Evolutionary conservation across 192 early-diverging fungal species (phyloP), one percentile per base, ranked within the genome.

Genomic region (Lobulomyces angularis): DNA sequence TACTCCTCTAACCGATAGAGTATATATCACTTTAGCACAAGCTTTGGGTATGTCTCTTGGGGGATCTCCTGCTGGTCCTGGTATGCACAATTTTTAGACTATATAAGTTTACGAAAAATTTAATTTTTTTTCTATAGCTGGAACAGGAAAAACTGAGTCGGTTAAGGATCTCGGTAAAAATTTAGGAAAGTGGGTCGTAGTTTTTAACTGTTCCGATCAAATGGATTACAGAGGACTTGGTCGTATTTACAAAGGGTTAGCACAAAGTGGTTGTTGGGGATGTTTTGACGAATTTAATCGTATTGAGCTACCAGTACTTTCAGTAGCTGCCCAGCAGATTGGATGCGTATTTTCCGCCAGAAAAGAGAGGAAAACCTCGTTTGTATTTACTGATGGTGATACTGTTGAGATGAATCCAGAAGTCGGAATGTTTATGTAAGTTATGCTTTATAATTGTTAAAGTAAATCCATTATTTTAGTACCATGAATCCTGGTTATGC

Each of bases 401-500:
- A 69, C 65, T 14, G 74, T 77, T 9, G 74, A 77, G n/a, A 62
- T 77, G 11, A 77, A 77, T 40, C 74, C 74, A 18, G 74, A 77
- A 53, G 67, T 77, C 9, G 71, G 71, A 30, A 70, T 77, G 65
- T 77, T 77, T 48, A 77, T 77, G n/a, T n/a, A n/a, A n/a, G n/a
- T n/a, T n/a, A n/a, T n/a, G n/a, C n/a, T n/a, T n/a, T n/a, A n/a
- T n/a, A n/a, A n/a, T n/a, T n/a, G n/a, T n/a, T n/a, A n/a, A n/a
- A n/a, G n/a, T n/a, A n/a, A n/a, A n/a, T n/a, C n/a, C n/a, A n/a
- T n/a, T n/a, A n/a, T n/a, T n/a, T n/a, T n/a, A n/a, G n/a, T 46
- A 77, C 74, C 8, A 77, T 77, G 74, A 77, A 77, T 42, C 74
- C 74, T 47, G 74, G 74, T 41, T 77, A 77, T 37, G 74, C 74